A percentile compares a stretch with the other conserved stretches of the same genome.
phyloP scores from a whole-genome alignment of 75 land plant genomes.

The Sequoiadendron giganteum region DNA sequence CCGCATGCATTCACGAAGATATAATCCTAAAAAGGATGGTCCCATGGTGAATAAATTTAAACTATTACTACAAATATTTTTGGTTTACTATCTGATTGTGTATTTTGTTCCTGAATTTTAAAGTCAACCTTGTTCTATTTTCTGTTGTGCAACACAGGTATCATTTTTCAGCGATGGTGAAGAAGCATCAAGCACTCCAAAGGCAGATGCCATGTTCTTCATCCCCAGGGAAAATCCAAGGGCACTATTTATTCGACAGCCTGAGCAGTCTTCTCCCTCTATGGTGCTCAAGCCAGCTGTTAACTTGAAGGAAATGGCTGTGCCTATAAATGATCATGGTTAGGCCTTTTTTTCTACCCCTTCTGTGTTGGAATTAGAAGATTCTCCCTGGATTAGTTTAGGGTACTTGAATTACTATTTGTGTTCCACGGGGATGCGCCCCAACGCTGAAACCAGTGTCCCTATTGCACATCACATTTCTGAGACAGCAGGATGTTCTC shows the following conservation, averaged over 20 bases:
- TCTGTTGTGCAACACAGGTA: slow-evolving; percentile 41
- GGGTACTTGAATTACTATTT: not conserved
- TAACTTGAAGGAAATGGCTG: slow-evolving; percentile 32
- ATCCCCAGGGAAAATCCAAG: slow-evolving; percentile 96
- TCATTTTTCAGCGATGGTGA: slow-evolving; percentile 93
- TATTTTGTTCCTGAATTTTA: not conserved
- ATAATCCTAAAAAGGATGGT: slow-evolving; percentile 74
- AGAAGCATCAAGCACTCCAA: slow-evolving; percentile 75
- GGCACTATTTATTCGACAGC: slow-evolving; percentile 73
- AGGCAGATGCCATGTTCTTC: slow-evolving; percentile 93
- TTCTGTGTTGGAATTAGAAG: not conserved
- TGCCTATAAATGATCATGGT: slow-evolving; percentile 50
- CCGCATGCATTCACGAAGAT: slow-evolving; percentile 77
- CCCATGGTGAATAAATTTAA: slow-evolving; percentile 49
- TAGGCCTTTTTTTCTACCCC: not conserved
- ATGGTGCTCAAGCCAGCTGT: slow-evolving; percentile 31
- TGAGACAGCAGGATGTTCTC: no score
- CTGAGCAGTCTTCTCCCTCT: slow-evolving; percentile 56
- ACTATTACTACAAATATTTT: not conserved
- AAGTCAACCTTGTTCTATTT: not conserved
- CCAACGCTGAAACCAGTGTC: no score
- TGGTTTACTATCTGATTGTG: not conserved
- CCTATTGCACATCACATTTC: no score
- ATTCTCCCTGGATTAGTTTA: not conserved
- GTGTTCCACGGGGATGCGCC: not conserved